Base-by-base conservation (phyloP, 2,329 filamentous ascomycete genomes). In the Colletotrichum gigasporum region DNA sequence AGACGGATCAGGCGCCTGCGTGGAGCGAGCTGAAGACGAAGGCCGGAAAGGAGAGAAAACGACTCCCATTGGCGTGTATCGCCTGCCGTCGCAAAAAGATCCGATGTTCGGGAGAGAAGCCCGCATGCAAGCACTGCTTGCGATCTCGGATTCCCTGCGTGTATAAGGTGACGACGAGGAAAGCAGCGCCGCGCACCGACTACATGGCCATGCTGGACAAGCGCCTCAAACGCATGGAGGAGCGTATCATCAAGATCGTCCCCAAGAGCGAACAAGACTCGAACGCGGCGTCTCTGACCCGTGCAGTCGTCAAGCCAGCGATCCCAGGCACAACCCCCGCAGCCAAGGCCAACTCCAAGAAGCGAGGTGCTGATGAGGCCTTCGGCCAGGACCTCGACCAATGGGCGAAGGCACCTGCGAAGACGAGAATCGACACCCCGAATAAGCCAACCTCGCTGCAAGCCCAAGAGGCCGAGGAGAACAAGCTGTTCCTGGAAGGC, bases 151-250 rank as follows among this genome's bases (percentile, higher is more conserved):
- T 97, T 70, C 95, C 95, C 2, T 99, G 96, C 75, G 94, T 98
- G 4, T 99, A 98, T 84, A 98, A 98, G 74, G 93, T 97, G 64
- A 98, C 94, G 0, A 94, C 94, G 4, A 87, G 96, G 65, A 98
- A 98, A 77, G 94, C 95, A 1, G 94, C 94, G 3, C 96, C 96
- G 3, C 87, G 96, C 54, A 98, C 96, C 16, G 96, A 98, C 78
- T 98, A 98, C 78, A 98, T 98, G 96, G 94, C 94, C 41, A 98
- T 98, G 94, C 81, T 98, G 71, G 96, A 98, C 79, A 97, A 97
- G 79, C 87, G 96, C 55, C 78, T 98, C 69, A 97, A 97, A 82
- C 86, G 95, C 61, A 98, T 98, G 96, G 96, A 99, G 78, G 95
- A 98, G 72, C 90, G 95, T 60, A 96, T 98, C 67, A 96, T 98